phyloP scores from a whole-genome alignment of 192 early-diverging fungal species.

The Podila clonocystis region DNA sequence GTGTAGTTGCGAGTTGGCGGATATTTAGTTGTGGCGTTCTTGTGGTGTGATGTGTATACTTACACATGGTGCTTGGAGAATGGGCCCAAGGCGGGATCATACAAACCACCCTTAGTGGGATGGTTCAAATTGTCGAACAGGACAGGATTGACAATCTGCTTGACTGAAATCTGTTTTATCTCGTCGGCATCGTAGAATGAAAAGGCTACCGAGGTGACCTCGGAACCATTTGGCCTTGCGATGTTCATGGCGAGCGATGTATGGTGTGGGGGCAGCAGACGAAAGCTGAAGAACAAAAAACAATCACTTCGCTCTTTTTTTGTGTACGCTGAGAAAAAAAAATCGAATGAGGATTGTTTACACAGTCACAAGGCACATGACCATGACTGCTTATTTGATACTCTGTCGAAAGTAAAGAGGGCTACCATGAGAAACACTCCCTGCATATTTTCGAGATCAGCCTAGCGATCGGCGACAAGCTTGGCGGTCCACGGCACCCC shows the following conservation, averaged over 20 bases:
- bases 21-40: too few relatives aligned
- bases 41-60: constrained; percentile 7
- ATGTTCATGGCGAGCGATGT: constrained; percentile 75
- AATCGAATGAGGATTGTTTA: background rate
- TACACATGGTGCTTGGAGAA: constrained; percentile 82
- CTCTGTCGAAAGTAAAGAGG: too few relatives aligned
- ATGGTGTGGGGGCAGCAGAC: background rate
- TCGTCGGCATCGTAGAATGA: constrained; percentile 91
- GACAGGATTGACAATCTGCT: constrained; percentile 89
- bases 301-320: background rate
- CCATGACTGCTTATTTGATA: too few relatives aligned
- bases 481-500: too few relatives aligned
- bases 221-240: constrained; percentile 78
- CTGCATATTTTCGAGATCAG: too few relatives aligned
- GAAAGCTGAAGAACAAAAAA: constrained; percentile 1
- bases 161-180: constrained; percentile 92
- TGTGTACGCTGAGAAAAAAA: background rate
- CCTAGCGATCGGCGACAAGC: too few relatives aligned
- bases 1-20: background rate
- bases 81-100: constrained; percentile 95
- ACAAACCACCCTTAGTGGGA: constrained; percentile 91
- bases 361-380: background rate
- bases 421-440: too few relatives aligned
- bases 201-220: constrained; percentile 90
- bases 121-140: constrained; percentile 91